phyloP scores from a whole-genome alignment of 2,329 filamentous ascomycete genomes.

The Nemania serpens region DNA sequence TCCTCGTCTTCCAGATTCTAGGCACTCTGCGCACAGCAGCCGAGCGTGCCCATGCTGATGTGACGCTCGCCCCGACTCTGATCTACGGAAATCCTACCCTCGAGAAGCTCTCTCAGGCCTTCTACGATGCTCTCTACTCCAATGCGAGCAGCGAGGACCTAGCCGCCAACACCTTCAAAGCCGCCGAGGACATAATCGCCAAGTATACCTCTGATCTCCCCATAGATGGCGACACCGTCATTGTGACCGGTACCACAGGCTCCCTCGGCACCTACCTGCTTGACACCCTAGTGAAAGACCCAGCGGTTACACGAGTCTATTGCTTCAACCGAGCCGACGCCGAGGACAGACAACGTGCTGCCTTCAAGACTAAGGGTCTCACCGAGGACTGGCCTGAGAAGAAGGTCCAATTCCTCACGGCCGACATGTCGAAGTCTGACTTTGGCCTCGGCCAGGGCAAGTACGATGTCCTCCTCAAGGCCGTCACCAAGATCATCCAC shows the following conservation, averaged over 20 bases:
- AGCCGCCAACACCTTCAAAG: constrained; percentile 29
- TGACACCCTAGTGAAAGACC: constrained; percentile 40
- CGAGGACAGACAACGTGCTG: constrained; percentile 43
- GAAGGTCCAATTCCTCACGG: constrained; percentile 53
- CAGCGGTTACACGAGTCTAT: constrained; percentile 47
- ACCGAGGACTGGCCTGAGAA: constrained; percentile 39
- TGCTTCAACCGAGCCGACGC: constrained; percentile 56
- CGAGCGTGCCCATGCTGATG: constrained; percentile 36
- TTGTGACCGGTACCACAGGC: constrained; percentile 55
- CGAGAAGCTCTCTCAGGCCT: constrained; percentile 40
- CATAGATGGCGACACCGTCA: constrained; percentile 42
- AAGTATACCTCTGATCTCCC: constrained; percentile 36
- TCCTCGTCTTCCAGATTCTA: constrained; percentile 44
- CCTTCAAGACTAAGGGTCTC: constrained; percentile 46
- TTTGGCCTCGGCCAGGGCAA: constrained; percentile 52
- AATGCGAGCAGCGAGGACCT: constrained; percentile 24
- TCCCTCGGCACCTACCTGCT: constrained; percentile 53
- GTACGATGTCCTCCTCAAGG: constrained; percentile 44
- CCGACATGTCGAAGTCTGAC: constrained; percentile 51
- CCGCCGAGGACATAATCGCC: constrained; percentile 30
- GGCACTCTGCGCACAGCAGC: constrained; percentile 42
- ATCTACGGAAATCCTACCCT: constrained; percentile 46
- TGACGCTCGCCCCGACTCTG: constrained; percentile 43
- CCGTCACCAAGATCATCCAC: constrained; percentile 53
- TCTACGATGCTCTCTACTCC: constrained; percentile 35